Evolutionary conservation across 83 land plant species (phyloP).

Genomic region (Picea mariana): DNA sequence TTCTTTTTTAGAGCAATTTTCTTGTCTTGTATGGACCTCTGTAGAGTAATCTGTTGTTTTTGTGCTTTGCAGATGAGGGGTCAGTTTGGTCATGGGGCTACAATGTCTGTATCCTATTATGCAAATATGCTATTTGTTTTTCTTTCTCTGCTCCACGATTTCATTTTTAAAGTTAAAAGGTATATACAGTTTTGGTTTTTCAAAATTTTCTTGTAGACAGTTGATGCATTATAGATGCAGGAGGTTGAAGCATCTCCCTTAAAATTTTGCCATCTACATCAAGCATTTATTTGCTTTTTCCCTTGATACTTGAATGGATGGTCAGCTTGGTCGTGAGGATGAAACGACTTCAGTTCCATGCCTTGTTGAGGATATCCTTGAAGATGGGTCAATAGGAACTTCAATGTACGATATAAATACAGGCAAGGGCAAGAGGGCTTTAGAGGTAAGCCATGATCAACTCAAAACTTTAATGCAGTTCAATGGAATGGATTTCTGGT

Average conservation of each 20-base stretch:
- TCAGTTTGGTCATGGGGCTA: too few species aligned
- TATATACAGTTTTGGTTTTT: too few species aligned
- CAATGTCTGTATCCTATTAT: too few species aligned
- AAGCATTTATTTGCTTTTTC: not conserved
- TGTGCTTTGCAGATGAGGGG: conserved; percentile 31
- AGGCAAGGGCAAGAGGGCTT: conserved; percentile 20
- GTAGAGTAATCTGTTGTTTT: conserved; percentile 12
- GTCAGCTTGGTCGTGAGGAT: conserved; percentile 73
- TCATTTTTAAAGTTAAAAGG: too few species aligned
- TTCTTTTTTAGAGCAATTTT: not conserved
- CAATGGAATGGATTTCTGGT: too few species aligned
- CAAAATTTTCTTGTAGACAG: not conserved
- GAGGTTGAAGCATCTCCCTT: not conserved
- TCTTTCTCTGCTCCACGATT: too few species aligned
- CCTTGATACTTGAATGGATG: conserved; percentile 80
- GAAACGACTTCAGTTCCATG: conserved; percentile 36
- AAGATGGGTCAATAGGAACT: conserved; percentile 20
- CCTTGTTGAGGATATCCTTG: conserved; percentile 33
- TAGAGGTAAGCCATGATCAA: conserved; percentile 28
- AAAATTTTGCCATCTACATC: not conserved
- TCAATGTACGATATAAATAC: conserved; percentile 19
- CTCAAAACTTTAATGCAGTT: too few species aligned
- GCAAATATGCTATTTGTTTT: too few species aligned
- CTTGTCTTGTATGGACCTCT: conserved; percentile 2
- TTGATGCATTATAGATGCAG: not conserved